These are phyloP conservation scores for Yamadazyma sp. DNA, from an alignment of 805 yeast species.

Conservation along the genomic window DNA sequence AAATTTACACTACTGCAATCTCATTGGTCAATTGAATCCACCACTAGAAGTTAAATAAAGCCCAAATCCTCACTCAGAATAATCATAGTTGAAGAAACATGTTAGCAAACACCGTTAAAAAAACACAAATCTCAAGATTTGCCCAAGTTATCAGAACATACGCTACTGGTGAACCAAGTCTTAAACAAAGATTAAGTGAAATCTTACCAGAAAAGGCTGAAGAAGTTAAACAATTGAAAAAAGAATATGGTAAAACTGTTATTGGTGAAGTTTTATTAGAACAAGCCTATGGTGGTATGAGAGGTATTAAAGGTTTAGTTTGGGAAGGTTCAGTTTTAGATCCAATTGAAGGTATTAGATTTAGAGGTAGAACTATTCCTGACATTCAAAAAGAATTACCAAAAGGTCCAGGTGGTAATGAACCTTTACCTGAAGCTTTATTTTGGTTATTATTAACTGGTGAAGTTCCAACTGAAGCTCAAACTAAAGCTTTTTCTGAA, in stretches of 20 bases:
- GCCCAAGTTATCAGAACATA: constrained; percentile 21
- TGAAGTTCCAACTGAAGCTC: constrained; percentile 59
- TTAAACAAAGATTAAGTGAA: constrained; percentile 93
- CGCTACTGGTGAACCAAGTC: constrained; percentile 48
- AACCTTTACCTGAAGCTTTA: constrained; percentile 73
- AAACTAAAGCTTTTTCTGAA: constrained; percentile 52
- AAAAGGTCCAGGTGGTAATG: constrained; percentile 52
- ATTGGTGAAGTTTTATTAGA: constrained; percentile 45
- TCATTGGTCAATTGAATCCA: constrained; percentile 1
- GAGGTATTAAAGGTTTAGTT: constrained; percentile 69
- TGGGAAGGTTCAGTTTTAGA: constrained; percentile 83
- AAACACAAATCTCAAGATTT: constrained; percentile 5
- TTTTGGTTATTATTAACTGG: constrained; percentile 79
- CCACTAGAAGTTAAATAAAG: neutral
- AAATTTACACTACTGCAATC: neutral
- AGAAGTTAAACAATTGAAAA: constrained; percentile 84
- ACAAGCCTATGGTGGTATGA: constrained; percentile 70
- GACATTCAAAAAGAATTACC: constrained; percentile 69
- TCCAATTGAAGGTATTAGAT: constrained; percentile 71
- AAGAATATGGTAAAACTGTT: constrained; percentile 82
- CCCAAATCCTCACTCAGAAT: neutral
- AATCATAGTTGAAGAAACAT: neutral
- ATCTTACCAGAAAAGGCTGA: constrained; percentile 89
- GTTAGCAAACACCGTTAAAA: constrained; percentile 2
- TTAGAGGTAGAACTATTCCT: constrained; percentile 73